Conservation (phyloP, 163 green algal genomes). For the Chlamydomonas reinhardtii region DNA sequence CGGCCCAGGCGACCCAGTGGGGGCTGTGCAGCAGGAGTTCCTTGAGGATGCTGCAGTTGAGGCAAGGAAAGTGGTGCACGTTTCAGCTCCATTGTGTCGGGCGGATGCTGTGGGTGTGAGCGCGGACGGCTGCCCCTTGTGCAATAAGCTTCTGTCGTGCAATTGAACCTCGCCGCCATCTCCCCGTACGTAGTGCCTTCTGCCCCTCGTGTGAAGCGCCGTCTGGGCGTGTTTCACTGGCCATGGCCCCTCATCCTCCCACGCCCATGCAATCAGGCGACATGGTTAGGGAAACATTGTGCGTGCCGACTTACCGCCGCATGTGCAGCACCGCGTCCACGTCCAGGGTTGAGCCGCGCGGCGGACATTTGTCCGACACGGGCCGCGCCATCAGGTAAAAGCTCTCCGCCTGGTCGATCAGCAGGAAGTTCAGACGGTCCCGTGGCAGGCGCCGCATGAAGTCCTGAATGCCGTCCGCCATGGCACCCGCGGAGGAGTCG, state of each 20-base stretch:
- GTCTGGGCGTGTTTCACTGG: background rate
- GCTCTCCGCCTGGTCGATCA: constrained; percentile 38
- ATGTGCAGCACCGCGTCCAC: constrained; percentile 12
- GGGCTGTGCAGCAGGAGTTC: constrained; percentile 39
- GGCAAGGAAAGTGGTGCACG: background rate
- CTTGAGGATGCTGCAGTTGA: constrained; percentile 37
- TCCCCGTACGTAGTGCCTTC: background rate
- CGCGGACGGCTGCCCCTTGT: background rate
- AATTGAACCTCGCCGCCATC: background rate
- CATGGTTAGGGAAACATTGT: background rate
- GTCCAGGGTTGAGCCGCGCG: constrained; percentile 10
- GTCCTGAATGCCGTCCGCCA: constrained; percentile 34
- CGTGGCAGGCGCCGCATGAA: no score
- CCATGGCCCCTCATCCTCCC: constrained; percentile 3
- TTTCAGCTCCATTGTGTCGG: background rate
- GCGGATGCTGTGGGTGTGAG: no score
- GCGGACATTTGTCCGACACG: background rate
- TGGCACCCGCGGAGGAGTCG: background rate
- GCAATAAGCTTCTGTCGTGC: no score
- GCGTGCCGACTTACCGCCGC: constrained; percentile 26
- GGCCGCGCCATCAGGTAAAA: constrained; percentile 36
- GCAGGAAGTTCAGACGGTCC: constrained; percentile 42
- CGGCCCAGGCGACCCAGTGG: constrained; percentile 40
- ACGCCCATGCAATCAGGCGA: background rate
- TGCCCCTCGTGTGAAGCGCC: constrained; percentile 1